phyloP scores from a whole-genome alignment of 1,284 basidiomycete genomes.

The Phylloporus sp. region DNA sequence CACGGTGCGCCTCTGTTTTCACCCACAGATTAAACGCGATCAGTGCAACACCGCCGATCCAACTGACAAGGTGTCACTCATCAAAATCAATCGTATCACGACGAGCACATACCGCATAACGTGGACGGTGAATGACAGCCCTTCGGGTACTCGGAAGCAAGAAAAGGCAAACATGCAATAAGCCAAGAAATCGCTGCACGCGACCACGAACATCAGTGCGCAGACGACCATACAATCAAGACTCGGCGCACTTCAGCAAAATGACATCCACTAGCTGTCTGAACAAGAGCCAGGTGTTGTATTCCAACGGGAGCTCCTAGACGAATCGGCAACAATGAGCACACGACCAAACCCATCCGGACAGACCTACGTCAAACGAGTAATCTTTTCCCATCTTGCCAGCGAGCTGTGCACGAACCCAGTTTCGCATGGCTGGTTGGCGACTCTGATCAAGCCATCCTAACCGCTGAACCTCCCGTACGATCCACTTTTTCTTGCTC shows the following conservation, averaged over 20 bases:
- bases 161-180: slow-evolving; percentile 97
- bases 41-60: slow-evolving; percentile 84
- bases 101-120: slow-evolving; percentile 63
- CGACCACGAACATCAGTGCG: not conserved
- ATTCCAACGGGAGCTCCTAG: slow-evolving; percentile 80
- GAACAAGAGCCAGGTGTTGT: slow-evolving; percentile 92
- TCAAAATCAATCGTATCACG: not conserved
- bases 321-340: slow-evolving; percentile 3
- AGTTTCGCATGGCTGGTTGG: slow-evolving; percentile 66
- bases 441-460: slow-evolving; percentile 88
- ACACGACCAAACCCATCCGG: not conserved
- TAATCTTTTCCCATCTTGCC: slow-evolving; percentile 97
- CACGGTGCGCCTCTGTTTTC: slow-evolving; percentile 95
- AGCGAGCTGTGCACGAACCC: slow-evolving; percentile 86
- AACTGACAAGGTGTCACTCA: slow-evolving; percentile 50
- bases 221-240: not conserved
- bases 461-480: slow-evolving; percentile 73
- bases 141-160: slow-evolving; percentile 83
- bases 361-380: slow-evolving; percentile 79
- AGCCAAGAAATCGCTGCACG: slow-evolving; percentile 84
- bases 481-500: slow-evolving; percentile 93
- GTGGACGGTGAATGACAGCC: slow-evolving; percentile 76
- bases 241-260: slow-evolving; percentile 89
- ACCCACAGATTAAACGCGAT: slow-evolving; percentile 99
- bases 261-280: slow-evolving; percentile 95